Base-by-base conservation (phyloP, 768 basidiomycete genomes). In the Xerocomellus chrysenteron region DNA sequence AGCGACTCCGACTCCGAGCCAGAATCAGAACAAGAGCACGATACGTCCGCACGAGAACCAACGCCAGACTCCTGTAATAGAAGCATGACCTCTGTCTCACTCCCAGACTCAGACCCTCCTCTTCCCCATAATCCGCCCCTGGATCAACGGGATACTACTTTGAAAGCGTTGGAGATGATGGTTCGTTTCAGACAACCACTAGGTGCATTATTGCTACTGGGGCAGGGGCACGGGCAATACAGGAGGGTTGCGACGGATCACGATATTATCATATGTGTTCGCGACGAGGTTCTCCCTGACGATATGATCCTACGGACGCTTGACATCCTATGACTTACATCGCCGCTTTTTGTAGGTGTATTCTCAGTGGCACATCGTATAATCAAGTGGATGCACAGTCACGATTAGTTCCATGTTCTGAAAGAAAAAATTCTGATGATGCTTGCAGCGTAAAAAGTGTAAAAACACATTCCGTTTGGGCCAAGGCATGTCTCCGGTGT, bases 121-220 rank as follows among this genome's bases (percentile, higher is more conserved):
- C 12, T 44, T 9, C 30, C 8, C 14, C 30, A n/a, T 1, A 3
- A 2, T n/a, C 36, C 4, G 3, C n/a, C 2, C 16, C n/a, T 26
- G 0, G 12, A 33, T 36, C 52, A 26, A 2, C 37, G 4, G 4
- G 47, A 64, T 10, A 2, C 39, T n/a, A 1, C 19, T 13, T 26
- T 45, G 40, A 45, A 42, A 14, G 50, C 41, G 13, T 47, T 33
- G 28, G 58, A 33, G 33, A 14, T 66, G 11, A 40, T 44, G 0
- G 42, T 55, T 47, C 62, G 62, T 41, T 52, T 67, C 17, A 52
- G 51, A 28, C 57, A 57, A 32, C 52, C 62, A 0, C 35, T 67
- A 0, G 54, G 65, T 28, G 65, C 55, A 6, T 47, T 67, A 2
- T 39, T 67, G n/a, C 24, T 67, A 4, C 35, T 36, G 10, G 47